Percentiles rank a stretch among this genome's conserved stretches.
Conservation (phyloP, 768 basidiomycete species). For the Lactarius tabidus region DNA sequence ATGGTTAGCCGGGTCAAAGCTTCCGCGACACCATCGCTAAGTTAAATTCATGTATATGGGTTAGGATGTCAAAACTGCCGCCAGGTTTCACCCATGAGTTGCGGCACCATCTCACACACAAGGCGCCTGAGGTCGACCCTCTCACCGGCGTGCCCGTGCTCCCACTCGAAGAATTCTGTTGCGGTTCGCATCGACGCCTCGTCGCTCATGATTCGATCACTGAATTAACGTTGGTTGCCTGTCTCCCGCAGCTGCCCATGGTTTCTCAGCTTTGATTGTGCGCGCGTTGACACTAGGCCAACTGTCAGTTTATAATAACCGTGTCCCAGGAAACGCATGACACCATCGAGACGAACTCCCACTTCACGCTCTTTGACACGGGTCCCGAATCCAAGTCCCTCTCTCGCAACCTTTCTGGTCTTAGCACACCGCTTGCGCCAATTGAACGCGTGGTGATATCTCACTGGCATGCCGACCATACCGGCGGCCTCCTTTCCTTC, state of each 20-base stretch:
- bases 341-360: conserved; percentile 37
- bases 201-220: neutral
- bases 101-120: conserved; percentile 53
- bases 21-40: neutral
- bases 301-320: neutral
- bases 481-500: conserved; percentile 68
- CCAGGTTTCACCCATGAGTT: conserved; percentile 74
- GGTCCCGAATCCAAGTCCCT: conserved; percentile 76
- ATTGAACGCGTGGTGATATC: conserved; percentile 52
- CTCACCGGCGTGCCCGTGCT: conserved; percentile 57
- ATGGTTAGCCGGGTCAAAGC: conserved; percentile 32
- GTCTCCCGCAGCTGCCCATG: conserved; percentile 61
- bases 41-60: neutral
- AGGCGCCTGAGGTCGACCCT: conserved; percentile 40
- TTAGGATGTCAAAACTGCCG: conserved; percentile 76
- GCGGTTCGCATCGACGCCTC: conserved; percentile 45
- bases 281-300: neutral
- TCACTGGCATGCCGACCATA: conserved; percentile 53
- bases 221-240: neutral
- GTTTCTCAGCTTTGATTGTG: conserved; percentile 78
- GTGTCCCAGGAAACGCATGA: conserved; percentile 52
- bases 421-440: conserved; percentile 50
- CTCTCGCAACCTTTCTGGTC: conserved; percentile 61
- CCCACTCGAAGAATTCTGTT: conserved; percentile 69
- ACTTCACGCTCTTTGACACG: conserved; percentile 74